Evolutionary conservation across 805 yeast species (phyloP).

Genomic region (Saccharomyces mikatae): DNA sequence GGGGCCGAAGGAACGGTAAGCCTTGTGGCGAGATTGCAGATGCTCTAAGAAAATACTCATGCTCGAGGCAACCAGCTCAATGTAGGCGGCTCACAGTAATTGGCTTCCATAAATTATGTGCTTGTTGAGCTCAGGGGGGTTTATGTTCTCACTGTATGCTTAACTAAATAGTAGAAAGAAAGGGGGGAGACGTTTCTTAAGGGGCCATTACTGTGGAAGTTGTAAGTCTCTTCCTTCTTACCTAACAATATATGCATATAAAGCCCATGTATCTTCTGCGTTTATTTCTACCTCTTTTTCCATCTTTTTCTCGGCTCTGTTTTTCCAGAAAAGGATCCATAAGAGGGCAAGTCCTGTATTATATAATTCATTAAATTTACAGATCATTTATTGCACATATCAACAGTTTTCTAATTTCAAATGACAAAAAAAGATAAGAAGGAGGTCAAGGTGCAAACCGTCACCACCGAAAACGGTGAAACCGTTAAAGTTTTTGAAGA

Average conservation of each 20-base stretch:
- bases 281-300: background rate
- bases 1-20: background rate
- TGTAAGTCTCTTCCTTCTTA: background rate
- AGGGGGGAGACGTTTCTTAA: background rate
- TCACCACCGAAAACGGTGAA: constrained; percentile 28
- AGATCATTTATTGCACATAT: background rate
- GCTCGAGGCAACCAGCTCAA: background rate
- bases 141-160: background rate
- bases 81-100: background rate
- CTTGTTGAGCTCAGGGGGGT: background rate
- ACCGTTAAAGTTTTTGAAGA: constrained; percentile 46
- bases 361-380: background rate
- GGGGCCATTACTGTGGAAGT: background rate
- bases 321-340: background rate
- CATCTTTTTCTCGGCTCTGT: too few relatives aligned
- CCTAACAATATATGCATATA: background rate
- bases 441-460: constrained; percentile 21
- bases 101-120: background rate
- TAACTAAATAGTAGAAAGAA: background rate
- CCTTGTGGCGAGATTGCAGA: background rate
- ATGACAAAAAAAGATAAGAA: constrained; percentile 27
- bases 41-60: background rate
- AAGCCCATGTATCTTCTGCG: background rate
- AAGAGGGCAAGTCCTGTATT: background rate
- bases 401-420: background rate